These are phyloP conservation scores for Akanthomyces uredinophilus DNA, from an alignment of 2,329 filamentous ascomycete genomes.

Conservation along the genomic window DNA sequence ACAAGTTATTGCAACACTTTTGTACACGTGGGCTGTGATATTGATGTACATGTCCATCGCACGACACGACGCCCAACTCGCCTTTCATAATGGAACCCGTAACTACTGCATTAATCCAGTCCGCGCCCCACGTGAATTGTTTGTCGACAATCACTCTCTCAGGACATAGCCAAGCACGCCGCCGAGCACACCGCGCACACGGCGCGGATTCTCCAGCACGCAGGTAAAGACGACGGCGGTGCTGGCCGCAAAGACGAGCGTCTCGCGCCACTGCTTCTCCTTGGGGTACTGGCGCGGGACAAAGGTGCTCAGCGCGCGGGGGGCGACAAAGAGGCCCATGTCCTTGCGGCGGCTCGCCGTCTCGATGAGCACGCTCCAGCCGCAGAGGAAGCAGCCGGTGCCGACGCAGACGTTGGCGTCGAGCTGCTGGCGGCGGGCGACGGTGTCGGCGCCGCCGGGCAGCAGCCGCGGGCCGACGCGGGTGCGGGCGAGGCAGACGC, in stretches of 20 bases:
- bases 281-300: slow-evolving; percentile 63
- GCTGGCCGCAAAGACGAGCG: slow-evolving; percentile 59
- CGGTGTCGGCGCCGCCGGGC: slow-evolving; percentile 44
- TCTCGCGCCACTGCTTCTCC: slow-evolving; percentile 63
- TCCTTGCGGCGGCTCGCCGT: slow-evolving; percentile 61
- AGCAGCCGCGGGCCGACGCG: slow-evolving; percentile 66
- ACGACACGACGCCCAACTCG: background rate
- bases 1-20: background rate
- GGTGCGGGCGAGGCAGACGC: slow-evolving; percentile 72
- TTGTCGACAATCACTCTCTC: slow-evolving; percentile 16
- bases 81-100: background rate
- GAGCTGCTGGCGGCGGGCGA: slow-evolving; percentile 44
- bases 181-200: slow-evolving; percentile 66
- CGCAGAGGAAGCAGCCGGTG: slow-evolving; percentile 68
- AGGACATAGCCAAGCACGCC: slow-evolving; percentile 51
- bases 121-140: background rate
- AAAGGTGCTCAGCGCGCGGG: slow-evolving; percentile 68
- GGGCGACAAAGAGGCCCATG: slow-evolving; percentile 74
- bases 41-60: background rate
- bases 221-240: slow-evolving; percentile 66
- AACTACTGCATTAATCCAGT: background rate
- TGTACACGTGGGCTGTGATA: background rate
- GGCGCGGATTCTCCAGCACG: slow-evolving; percentile 54
- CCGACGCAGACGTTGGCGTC: slow-evolving; percentile 65
- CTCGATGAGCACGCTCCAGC: slow-evolving; percentile 77